Evolutionary conservation across 352 stramenopile genomes (phyloP).

Genomic region (Proteromonas lacertae): DNA sequence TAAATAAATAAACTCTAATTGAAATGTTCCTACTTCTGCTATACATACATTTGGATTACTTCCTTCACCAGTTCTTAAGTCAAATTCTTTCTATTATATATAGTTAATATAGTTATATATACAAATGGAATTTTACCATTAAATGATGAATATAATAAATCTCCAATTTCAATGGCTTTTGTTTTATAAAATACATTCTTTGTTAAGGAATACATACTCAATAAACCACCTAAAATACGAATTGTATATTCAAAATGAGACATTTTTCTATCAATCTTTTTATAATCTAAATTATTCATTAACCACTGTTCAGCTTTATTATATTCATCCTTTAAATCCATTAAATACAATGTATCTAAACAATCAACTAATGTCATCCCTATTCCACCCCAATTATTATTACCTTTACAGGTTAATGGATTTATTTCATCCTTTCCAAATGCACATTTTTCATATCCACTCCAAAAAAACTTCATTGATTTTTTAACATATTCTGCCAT

Average conservation of each 20-base stretch:
- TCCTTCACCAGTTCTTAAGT: too few relatives aligned
- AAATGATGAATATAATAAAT: slow-evolving; percentile 48
- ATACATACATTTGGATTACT: too few relatives aligned
- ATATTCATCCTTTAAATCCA: slow-evolving; percentile 65
- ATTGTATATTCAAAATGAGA: slow-evolving; percentile 97
- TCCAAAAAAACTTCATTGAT: slow-evolving; percentile 32
- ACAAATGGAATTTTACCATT: slow-evolving; percentile 29
- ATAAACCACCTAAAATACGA: slow-evolving; percentile 68
- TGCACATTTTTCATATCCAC: slow-evolving; percentile 54
- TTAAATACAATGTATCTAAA: slow-evolving; percentile 83
- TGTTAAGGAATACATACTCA: slow-evolving; percentile 66
- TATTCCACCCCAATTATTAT: slow-evolving; percentile 39
- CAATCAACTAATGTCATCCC: slow-evolving; percentile 59
- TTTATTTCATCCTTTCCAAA: slow-evolving; percentile 76
- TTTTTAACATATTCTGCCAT: slow-evolving; percentile 16
- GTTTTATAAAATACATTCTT: slow-evolving; percentile 39
- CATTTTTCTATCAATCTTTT: slow-evolving; percentile 11
- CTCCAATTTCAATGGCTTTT: slow-evolving; percentile 57
- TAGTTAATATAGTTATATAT: too few relatives aligned
- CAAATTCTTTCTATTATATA: too few relatives aligned
- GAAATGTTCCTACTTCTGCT: too few relatives aligned
- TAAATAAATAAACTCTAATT: too few relatives aligned
- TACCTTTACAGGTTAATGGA: slow-evolving; percentile 18
- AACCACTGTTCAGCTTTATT: slow-evolving; percentile 44
- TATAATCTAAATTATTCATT: slow-evolving; percentile 15